Evolutionary conservation across 2,329 filamentous ascomycete species (phyloP).

Genomic region (Drechslerella dactyloides): DNA sequence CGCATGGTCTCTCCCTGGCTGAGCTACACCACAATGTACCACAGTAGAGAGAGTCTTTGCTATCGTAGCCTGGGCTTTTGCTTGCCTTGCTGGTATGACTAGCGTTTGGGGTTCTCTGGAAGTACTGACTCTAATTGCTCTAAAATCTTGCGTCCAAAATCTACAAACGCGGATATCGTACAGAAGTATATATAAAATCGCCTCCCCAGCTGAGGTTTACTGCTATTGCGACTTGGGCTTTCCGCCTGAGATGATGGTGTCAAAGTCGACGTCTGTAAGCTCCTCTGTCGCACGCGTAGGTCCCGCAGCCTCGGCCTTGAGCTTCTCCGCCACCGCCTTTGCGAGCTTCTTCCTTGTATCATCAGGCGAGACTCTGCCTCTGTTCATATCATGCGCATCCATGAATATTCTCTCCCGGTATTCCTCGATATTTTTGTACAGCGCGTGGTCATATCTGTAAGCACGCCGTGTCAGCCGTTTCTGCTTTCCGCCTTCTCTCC

Average conservation of each 20-base stretch:
- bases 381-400: constrained; percentile 62
- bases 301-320: not conserved
- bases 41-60: too few species aligned
- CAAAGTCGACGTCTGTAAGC: constrained; percentile 45
- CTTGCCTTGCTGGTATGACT: too few species aligned
- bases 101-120: too few species aligned
- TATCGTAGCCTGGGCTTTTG: too few species aligned
- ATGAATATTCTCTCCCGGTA: constrained; percentile 58
- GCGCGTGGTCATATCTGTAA: constrained; percentile 68
- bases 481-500: constrained; percentile 9
- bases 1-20: too few species aligned
- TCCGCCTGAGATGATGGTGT: constrained; percentile 14
- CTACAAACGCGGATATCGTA: constrained; percentile 28
- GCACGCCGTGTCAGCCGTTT: constrained; percentile 1
- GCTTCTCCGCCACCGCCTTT: constrained; percentile 57
- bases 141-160: not conserved
- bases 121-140: too few species aligned
- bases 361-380: constrained; percentile 64
- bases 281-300: constrained; percentile 52
- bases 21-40: too few species aligned
- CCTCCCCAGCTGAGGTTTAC: not conserved
- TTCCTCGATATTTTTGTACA: constrained; percentile 65
- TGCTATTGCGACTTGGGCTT: constrained; percentile 9
- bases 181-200: constrained; percentile 40
- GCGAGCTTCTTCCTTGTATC: constrained; percentile 61